A percentile compares a stretch with the other conserved stretches of the same genome.
phyloP scores from a whole-genome alignment of 2,329 filamentous ascomycete species.

The Epicoccum nigrum region DNA sequence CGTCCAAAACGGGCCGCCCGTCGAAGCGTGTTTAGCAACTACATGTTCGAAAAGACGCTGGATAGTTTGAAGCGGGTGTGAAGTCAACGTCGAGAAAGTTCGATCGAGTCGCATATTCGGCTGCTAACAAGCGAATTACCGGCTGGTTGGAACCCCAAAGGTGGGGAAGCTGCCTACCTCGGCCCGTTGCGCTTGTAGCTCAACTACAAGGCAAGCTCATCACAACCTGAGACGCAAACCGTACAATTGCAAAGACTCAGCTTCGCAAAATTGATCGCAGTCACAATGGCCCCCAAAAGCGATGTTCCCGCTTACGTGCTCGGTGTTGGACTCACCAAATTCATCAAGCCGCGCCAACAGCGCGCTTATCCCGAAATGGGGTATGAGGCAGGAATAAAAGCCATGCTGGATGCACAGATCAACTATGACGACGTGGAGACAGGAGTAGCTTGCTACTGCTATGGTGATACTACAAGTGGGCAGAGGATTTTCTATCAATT shows the following conservation, averaged over 20 bases:
- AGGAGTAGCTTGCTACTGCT: conserved; percentile 93
- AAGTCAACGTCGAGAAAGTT: background rate
- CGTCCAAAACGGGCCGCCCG: background rate
- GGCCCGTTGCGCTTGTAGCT: conserved; percentile 10
- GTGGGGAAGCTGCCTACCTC: conserved; percentile 16
- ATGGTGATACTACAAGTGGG: conserved; percentile 91
- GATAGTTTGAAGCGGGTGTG: background rate
- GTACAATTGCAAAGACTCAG: too few species aligned
- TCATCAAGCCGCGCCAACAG: conserved; percentile 93
- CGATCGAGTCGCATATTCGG: conserved; percentile 9
- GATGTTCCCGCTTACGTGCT: conserved; percentile 74
- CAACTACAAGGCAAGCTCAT: background rate
- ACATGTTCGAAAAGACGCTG: background rate
- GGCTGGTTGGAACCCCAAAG: background rate
- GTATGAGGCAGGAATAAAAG: conserved; percentile 88
- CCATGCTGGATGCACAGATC: conserved; percentile 80
- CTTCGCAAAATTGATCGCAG: too few species aligned
- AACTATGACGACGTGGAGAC: conserved; percentile 96
- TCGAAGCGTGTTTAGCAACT: background rate
- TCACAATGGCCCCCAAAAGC: conserved; percentile 37
- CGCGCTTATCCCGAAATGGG: conserved; percentile 93
- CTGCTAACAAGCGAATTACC: background rate
- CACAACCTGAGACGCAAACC: background rate
- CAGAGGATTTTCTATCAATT: conserved; percentile 98
- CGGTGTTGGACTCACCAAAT: conserved; percentile 97